Evolutionary conservation across 73 alveolate genomes (phyloP), one percentile per base, ranked within the genome.

Genomic region (Blepharisma japonicum): DNA sequence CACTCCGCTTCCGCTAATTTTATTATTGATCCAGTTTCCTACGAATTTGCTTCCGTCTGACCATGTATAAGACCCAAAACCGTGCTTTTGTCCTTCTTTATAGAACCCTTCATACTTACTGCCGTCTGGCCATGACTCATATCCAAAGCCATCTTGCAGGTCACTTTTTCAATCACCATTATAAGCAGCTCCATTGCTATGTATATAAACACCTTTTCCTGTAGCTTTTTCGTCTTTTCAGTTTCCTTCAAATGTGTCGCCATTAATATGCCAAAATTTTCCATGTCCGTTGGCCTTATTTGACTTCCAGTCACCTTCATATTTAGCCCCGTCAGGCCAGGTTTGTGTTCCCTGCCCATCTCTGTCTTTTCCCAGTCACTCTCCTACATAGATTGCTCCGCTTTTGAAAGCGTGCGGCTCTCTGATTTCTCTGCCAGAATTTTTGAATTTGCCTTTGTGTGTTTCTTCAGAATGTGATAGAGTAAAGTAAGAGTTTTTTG

Each of bases 231-330:
- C 87, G 18, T 71, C 55, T 70, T 81, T 61, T 81, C 87, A 81
- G 21, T 70, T 9, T 18, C 87, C 87, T 45, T 81, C 87, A 70
- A 81, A 81, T 14, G 61, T 71, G 45, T 81, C 87, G 6, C 87
- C 87, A 68, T 81, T 81, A 11, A 81, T 51, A 71, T 81, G 87
- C 50, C 71, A 81, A 66, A 81, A 81, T 25, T 47, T 81, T 32
- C 95, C 95, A 47, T 74, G 72, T 8, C 93, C 95, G 81, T 77
- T 86, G 77, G 84, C 81, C 51, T 85, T 85, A 67, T 86, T 92
- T 77, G 84, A 88, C 23, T 72, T 80, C 90, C 92, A 89, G 56
- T 71, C 77, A 0, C 95, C 95, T 66, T 77, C 76, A 81, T 89
- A 89, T 53, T 86, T 86, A 77, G 90, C 90, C 55, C 95, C 95